Percentiles rank a stretch among this genome's conserved stretches.
Evolutionary conservation across 208 protist species (phyloP).

Genomic region (Leishmania gerbilli): DNA sequence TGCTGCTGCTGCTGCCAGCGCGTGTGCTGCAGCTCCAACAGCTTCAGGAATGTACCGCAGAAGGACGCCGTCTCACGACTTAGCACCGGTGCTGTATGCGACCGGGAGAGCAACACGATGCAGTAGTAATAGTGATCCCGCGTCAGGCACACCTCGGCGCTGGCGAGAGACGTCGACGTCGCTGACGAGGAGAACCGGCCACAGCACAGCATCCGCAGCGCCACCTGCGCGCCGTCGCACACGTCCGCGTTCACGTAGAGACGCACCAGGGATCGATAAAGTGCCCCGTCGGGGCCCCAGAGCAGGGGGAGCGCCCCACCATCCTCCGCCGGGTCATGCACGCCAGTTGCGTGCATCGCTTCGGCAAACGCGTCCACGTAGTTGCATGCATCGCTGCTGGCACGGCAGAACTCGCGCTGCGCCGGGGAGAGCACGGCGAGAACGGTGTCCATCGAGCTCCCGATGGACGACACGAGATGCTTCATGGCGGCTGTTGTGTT

Average conservation of each 20-base stretch:
- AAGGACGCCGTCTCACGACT: conserved; percentile 63
- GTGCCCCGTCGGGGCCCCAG: conserved; percentile 56
- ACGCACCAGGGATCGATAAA: conserved; percentile 72
- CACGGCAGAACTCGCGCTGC: conserved; percentile 37
- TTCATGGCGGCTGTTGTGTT: conserved; percentile 18
- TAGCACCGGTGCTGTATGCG: conserved; percentile 43
- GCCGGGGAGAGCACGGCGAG: conserved; percentile 44
- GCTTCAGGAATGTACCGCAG: conserved; percentile 59
- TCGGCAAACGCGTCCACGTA: conserved; percentile 14
- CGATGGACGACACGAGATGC: conserved; percentile 59
- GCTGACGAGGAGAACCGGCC: neutral
- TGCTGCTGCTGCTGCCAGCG: neutral
- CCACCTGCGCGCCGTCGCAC: conserved; percentile 43
- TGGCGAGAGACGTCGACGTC: neutral
- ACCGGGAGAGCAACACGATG: conserved; percentile 43
- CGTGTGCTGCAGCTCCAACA: conserved; percentile 47
- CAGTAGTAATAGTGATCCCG: conserved; percentile 64
- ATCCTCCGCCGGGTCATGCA: neutral
- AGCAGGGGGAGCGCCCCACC: conserved; percentile 25
- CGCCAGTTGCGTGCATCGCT: neutral
- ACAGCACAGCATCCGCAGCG: conserved; percentile 19
- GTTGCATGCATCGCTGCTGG: conserved; percentile 5
- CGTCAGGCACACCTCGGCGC: conserved; percentile 16
- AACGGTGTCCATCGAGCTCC: conserved; percentile 64
- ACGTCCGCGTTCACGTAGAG: conserved; percentile 74